Percentiles rank a stretch among this genome's conserved stretches.
These are phyloP conservation scores for Trichosporon faecale DNA, from an alignment of 1,284 basidiomycete species.

Conservation along the genomic window DNA sequence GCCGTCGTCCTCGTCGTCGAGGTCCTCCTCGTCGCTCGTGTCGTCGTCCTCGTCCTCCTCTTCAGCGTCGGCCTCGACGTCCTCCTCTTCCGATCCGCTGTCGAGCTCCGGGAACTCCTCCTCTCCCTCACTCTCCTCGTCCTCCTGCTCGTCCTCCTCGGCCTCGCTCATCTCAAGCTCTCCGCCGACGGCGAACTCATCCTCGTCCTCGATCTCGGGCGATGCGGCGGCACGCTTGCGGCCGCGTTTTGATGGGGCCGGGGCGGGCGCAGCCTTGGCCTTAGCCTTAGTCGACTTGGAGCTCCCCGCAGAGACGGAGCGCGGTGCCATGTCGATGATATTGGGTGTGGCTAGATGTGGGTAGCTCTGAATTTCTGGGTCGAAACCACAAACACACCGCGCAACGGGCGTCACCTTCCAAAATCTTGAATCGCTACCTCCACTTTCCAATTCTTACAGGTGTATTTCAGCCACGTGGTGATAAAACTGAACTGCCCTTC, in stretches of 20 bases:
- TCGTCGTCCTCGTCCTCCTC: slow-evolving; percentile 15
- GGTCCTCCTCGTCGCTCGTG: slow-evolving; percentile 41
- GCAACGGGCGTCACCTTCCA: slow-evolving; percentile 12
- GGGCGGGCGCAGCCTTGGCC: neutral
- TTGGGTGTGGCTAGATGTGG: slow-evolving; percentile 3
- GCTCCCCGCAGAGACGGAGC: slow-evolving; percentile 17
- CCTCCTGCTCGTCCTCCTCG: slow-evolving; percentile 34
- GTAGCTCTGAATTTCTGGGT: neutral
- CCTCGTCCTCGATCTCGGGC: slow-evolving; percentile 25
- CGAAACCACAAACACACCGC: neutral
- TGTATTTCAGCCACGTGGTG: slow-evolving; percentile 7
- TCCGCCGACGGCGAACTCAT: slow-evolving; percentile 34
- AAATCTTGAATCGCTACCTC: slow-evolving; percentile 18
- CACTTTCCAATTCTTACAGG: slow-evolving; percentile 1
- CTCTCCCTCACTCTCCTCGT: slow-evolving; percentile 36
- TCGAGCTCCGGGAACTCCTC: slow-evolving; percentile 56
- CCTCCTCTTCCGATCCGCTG: slow-evolving; percentile 47
- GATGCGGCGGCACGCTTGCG: slow-evolving; percentile 22
- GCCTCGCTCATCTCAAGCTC: slow-evolving; percentile 32
- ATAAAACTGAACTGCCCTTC: neutral
- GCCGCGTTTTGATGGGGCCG: slow-evolving; percentile 16
- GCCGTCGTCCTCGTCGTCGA: slow-evolving; percentile 46
- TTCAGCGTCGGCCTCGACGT: slow-evolving; percentile 51
- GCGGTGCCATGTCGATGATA: slow-evolving; percentile 18
- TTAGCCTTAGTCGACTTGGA: slow-evolving; percentile 14